A percentile compares a stretch with the other conserved stretches of the same genome.
Evolutionary conservation across 331 rosid genomes (phyloP).

Genomic region (Pyracantha coccinea): DNA sequence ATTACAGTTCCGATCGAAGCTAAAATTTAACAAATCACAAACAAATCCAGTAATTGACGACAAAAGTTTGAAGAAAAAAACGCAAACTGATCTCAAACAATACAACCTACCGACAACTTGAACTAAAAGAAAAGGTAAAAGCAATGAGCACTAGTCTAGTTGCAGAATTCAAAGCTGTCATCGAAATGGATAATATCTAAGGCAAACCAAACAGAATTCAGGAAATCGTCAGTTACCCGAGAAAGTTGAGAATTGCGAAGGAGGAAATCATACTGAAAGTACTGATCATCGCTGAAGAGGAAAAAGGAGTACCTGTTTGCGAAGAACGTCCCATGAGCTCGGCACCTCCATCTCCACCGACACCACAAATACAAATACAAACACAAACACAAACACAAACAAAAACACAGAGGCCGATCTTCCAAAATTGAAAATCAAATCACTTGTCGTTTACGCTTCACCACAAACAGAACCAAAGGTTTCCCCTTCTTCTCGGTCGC

Average conservation of each 20-base stretch:
- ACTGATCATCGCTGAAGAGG: not conserved
- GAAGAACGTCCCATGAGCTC: slow-evolving; percentile 96
- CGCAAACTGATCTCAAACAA: not conserved
- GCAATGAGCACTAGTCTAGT: not conserved
- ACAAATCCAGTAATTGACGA: not conserved
- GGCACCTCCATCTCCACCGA: slow-evolving; percentile 54
- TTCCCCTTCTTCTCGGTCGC: not conserved
- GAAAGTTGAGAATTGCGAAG: not conserved
- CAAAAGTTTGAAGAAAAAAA: not conserved
- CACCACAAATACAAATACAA: not conserved
- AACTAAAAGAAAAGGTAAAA: not conserved
- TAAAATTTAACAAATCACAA: not conserved
- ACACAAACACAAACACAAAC: not conserved
- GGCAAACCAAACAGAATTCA: not conserved
- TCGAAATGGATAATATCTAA: not conserved
- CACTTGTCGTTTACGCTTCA: not conserved
- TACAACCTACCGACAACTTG: not conserved
- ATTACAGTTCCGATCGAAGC: not conserved
- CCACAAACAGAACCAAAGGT: not conserved
- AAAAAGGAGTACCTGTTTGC: slow-evolving; percentile 63
- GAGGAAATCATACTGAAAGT: not conserved
- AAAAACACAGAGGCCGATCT: not conserved
- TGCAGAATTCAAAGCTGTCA: not conserved
- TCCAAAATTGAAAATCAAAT: not conserved
- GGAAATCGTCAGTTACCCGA: too few relatives aligned